Evolutionary conservation across 1,284 basidiomycete genomes (phyloP).

Genomic region (Trichosporon asahii): DNA sequence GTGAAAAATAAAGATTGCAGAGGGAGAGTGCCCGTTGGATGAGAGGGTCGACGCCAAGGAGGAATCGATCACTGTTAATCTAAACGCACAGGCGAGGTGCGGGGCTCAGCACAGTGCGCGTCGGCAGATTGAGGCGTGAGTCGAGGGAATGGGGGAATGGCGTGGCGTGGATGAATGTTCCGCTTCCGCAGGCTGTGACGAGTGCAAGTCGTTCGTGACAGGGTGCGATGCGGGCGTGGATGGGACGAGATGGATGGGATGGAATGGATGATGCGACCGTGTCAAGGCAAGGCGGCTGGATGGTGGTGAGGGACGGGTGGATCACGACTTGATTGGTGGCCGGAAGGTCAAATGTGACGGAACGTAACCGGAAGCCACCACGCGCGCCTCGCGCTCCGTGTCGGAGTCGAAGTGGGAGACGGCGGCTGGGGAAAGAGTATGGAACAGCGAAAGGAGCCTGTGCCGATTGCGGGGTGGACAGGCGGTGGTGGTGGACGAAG

Average conservation of each 20-base stretch:
- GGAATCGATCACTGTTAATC: not conserved
- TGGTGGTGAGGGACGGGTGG: not conserved
- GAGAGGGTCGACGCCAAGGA: not conserved
- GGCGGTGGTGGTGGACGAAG: not conserved
- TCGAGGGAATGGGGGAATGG: not conserved
- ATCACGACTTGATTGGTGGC: slow-evolving; percentile 7
- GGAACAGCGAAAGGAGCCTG: not conserved
- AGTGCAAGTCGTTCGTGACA: not conserved
- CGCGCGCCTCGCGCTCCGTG: not conserved
- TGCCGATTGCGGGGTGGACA: not conserved
- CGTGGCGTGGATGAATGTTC: not conserved
- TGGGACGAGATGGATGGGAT: not conserved
- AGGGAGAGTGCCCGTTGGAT: not conserved
- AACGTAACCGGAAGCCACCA: slow-evolving; percentile 3
- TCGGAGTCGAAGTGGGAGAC: not conserved
- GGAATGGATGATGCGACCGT: not conserved
- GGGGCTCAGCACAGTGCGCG: slow-evolving; percentile 2
- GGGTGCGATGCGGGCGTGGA: not conserved
- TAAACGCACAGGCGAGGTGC: slow-evolving; percentile 1
- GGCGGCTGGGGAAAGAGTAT: not conserved
- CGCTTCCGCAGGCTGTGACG: not conserved
- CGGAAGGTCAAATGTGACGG: not conserved
- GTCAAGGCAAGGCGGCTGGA: not conserved
- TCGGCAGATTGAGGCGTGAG: not conserved
- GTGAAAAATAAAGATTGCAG: not conserved